Evolutionary conservation across 225 moss, liverwort and hornwort species (phyloP).

Genomic region (Pseudoscleropodium purum): DNA sequence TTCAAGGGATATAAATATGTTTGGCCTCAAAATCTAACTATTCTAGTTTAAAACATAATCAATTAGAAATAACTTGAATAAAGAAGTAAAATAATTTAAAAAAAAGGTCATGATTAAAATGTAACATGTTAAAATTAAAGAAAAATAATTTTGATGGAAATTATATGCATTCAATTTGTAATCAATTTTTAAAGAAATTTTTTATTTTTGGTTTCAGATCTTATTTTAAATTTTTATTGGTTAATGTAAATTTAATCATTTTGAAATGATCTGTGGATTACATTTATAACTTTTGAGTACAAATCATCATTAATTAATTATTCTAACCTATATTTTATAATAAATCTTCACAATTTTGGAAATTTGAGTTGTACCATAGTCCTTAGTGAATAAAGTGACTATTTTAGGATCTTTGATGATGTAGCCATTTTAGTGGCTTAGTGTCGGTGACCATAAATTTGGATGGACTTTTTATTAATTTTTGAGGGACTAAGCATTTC

Average conservation of each 20-base stretch:
- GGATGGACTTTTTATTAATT: neutral
- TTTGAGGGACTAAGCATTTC: fast-evolving
- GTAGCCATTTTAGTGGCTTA: neutral
- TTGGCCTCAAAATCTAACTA: neutral
- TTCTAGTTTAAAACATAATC: neutral
- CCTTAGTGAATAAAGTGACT: neutral
- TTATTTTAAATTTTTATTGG: neutral
- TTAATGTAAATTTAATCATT: neutral
- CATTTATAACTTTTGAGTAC: neutral
- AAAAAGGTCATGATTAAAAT: too few species aligned
- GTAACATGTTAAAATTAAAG: neutral
- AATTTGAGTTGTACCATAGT: fast-evolving
- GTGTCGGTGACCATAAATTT: neutral
- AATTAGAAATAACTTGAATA: fast-evolving
- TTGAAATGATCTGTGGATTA: too few species aligned
- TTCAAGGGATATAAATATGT: neutral
- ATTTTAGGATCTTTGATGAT: neutral
- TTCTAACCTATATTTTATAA: neutral
- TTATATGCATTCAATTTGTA: neutral
- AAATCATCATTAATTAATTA: neutral
- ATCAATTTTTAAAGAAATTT: too few species aligned
- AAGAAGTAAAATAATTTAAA: neutral
- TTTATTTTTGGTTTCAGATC: neutral
- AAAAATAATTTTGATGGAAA: neutral
- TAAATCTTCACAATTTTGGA: neutral